Evolutionary conservation across 305 asterid genomes (phyloP), one percentile per base, ranked within the genome.

Genomic region (Caryopteris hybrid): DNA sequence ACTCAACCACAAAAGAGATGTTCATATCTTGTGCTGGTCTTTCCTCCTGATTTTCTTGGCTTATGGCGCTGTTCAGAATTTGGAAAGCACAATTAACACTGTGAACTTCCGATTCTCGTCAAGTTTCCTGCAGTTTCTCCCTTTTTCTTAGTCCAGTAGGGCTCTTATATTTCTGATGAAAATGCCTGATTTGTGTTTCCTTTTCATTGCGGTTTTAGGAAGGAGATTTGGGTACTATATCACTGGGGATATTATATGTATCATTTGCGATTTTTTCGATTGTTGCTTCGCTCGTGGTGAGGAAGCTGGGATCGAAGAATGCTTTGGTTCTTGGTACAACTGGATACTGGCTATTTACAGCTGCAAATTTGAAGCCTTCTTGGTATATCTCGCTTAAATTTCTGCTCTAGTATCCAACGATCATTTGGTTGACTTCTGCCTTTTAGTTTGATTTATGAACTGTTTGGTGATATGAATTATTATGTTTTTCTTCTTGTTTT

Each of bases 11-110:
- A 80, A 45, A 25, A 87, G 71, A 62, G 99, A 94, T 81, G 77
- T 94, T 66, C 83, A 84, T 76, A 75, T 94, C 17, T 61, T 94
- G 38, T 84, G 96, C 80, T 87, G 80, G 76, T 86, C 96, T 50
- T 94, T 94, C 81, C 80, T 94, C 62, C 81, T 94, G 68, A 82
- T 94, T 70, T 91, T 94, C 79, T 69, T 86, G 71, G 99, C 99
- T 55, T 91, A 86, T 75, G 96, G 96, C 13, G 99, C 99, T 75
- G 91, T 88, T 71, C 99, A 94, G 88, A 94, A 94, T 81, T 74
- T 94, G 85, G 90, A 91, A 71, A 89, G 96, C 72, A 89, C 99
- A 22, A 88, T 94, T 59, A 94, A 91, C 80, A 81, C 90, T 57
- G 99, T 91, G 76, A 76, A 52, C 70, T 31, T 20, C 50, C 14